phyloP scores from a whole-genome alignment of 768 basidiomycete species.

The Naganishia vishniacii region DNA sequence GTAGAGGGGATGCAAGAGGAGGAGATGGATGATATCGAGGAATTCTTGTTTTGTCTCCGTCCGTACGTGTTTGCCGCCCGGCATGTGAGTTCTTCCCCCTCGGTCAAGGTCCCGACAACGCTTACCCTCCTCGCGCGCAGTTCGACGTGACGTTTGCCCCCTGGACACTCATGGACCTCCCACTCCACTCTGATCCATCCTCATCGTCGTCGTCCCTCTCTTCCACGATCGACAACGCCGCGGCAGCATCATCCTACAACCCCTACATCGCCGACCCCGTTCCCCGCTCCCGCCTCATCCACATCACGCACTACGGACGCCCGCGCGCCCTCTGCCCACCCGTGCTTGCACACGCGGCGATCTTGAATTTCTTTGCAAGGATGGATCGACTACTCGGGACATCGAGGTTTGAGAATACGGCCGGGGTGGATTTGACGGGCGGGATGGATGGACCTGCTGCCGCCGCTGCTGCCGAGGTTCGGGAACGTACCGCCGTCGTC shows the following conservation, averaged over 20 bases:
- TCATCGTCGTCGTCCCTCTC: constrained; percentile 25
- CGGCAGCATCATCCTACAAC: constrained; percentile 15
- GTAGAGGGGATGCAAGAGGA: constrained; percentile 61
- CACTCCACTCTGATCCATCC: constrained; percentile 30
- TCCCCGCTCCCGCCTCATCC: constrained; percentile 36
- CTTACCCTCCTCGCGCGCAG: constrained; percentile 27
- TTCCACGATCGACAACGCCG: background rate
- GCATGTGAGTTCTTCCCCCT: constrained; percentile 29
- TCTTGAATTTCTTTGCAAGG: constrained; percentile 46
- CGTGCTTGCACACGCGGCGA: constrained; percentile 49
- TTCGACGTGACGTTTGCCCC: constrained; percentile 49
- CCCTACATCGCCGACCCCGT: constrained; percentile 45
- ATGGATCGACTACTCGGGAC: constrained; percentile 4
- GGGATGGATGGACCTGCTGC: constrained; percentile 20
- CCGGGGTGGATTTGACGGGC: constrained; percentile 31
- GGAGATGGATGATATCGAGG: constrained; percentile 56
- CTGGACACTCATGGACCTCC: constrained; percentile 48
- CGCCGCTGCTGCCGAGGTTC: no score
- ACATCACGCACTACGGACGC: constrained; percentile 46
- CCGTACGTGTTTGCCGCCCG: constrained; percentile 51
- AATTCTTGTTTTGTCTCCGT: constrained; percentile 50
- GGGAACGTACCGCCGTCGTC: no score
- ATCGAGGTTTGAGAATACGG: constrained; percentile 20
- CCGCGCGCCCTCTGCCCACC: constrained; percentile 44
- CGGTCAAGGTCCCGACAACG: background rate